Conservation (phyloP, 495 filamentous ascomycete species). For the Hyaloscypha bicolor region DNA sequence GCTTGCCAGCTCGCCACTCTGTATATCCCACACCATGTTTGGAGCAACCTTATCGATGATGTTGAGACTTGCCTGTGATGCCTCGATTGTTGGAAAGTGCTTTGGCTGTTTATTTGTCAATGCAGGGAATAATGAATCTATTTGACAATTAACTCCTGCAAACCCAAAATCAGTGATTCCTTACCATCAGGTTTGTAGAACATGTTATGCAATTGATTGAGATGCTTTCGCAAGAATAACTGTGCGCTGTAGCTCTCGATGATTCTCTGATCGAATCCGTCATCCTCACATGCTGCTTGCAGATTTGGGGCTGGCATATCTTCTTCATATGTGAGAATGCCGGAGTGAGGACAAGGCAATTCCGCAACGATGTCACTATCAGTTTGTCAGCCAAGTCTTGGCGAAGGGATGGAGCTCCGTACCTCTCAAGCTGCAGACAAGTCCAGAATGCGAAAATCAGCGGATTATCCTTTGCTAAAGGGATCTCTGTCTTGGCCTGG, state of each 20-base stretch:
- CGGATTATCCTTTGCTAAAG: slow-evolving; percentile 49
- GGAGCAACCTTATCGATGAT: slow-evolving; percentile 40
- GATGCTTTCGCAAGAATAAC: slow-evolving; percentile 78
- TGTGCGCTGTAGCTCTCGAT: slow-evolving; percentile 85
- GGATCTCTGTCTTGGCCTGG: background rate
- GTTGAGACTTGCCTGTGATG: slow-evolving; percentile 50
- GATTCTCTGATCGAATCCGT: slow-evolving; percentile 52
- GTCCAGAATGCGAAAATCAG: slow-evolving; percentile 89
- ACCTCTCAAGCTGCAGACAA: slow-evolving; percentile 92
- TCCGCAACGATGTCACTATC: slow-evolving; percentile 89
- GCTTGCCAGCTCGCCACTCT: slow-evolving; percentile 62
- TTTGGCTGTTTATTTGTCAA: slow-evolving; percentile 9
- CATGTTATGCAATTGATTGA: slow-evolving; percentile 81
- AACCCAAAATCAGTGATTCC: background rate
- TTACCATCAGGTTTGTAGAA: slow-evolving; percentile 64
- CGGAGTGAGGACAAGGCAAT: slow-evolving; percentile 77
- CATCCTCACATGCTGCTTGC: slow-evolving; percentile 39
- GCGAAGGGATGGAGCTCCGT: slow-evolving; percentile 19
- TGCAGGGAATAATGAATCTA: slow-evolving; percentile 19
- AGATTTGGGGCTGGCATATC: slow-evolving; percentile 65
- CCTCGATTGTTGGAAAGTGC: slow-evolving; percentile 46
- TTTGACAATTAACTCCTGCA: background rate
- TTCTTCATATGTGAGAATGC: slow-evolving; percentile 71
- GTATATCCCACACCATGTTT: slow-evolving; percentile 60
- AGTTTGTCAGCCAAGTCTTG: slow-evolving; percentile 17